Evolutionary conservation across 2,329 filamentous ascomycete genomes (phyloP), one percentile per base, ranked within the genome.

Genomic region (Dissoconium aciculare): DNA sequence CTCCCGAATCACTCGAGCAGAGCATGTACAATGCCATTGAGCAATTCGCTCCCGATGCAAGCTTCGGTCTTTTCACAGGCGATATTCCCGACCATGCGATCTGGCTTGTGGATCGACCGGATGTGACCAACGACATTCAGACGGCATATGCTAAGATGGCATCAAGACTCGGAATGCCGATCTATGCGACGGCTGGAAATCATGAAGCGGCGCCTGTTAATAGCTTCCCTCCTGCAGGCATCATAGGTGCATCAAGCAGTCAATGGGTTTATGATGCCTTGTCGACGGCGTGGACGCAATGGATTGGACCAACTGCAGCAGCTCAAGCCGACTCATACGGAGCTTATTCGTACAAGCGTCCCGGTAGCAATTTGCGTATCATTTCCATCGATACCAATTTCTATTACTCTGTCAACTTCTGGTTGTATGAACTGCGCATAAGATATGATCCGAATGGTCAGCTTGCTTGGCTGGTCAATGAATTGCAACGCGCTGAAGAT

Each of bases 331-430:
- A 49, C 19, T 41, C 55, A 21, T 59, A 62, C 19, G 68, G 66
- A 12, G 60, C 56, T 10, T 72, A 71, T 46, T 65, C 67, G 3
- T 27, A 37, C 17, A 56, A 56, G 28, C 55, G 63, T 27, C 53
- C 59, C 4, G 43, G 49, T 15, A 58, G 55, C 11, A 35, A 32
- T n/a, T 52, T 74, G 15, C 60, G 66, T 14, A 52, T 74, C 42
- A 71, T 74, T 43, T 70, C 67, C 3, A 54, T 73, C 41, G 72
- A 69, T 54, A 71, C 66, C 11, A 69, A 72, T 46, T 50, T 71
- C 37, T 71, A 66, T 51, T 73, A 74, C 47, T 60, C 58, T n/a
- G 52, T 61, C 37, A 73, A 74, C 54, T 69, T 66, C 45, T 67
- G 62, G 53, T 47, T 67, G 19, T 73, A 69, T 41, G 56, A 63